Evolutionary conservation across 805 yeast genomes (phyloP), one percentile per base, ranked within the genome.

Genomic region (Scheffersomyces stipitis): DNA sequence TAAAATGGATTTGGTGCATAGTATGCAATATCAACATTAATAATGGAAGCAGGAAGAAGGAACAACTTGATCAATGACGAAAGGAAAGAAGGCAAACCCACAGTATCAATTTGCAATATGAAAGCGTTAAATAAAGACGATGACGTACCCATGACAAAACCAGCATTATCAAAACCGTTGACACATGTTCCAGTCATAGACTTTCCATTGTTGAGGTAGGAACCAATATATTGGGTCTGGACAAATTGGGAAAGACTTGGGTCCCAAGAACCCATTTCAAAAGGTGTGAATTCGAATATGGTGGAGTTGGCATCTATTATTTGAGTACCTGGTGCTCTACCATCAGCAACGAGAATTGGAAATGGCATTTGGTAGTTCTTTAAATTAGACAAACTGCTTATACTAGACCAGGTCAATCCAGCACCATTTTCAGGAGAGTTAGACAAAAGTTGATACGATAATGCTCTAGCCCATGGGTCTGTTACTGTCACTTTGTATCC

Each of bases 181-280:
- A 76, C 62, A 62, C 96, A 89, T 3, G 48, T 47, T 28, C 60
- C 59, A 34, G 49, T 49, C 4, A 52, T 50, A 7, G 87, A 81
- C 15, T 54, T 44, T 28, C 96, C 96, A 42, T 78, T 69, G 17
- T 69, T 51, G 24, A 83, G 73, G 15, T 72, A 59, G 1, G 95
- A 72, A 7, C 96, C 96, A 32, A 86, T 58, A 54, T 83, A 87
- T 58, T 79, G 73, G 30, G 78, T 61, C 41, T 83, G 81, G 9
- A 81, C 69, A 59, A 89, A 88, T 3, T 83, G 64, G 37, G 73
- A 68, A 37, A 86, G 61, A 1, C 83, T 67, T 10, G 87, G 84
- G 54, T 89, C 96, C 95, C 95, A 88, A 4, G 95, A 81, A 10
- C 96, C 96, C 52, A 88, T 39, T 46, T 67, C 73, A 44, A 34